Conservation (phyloP, 2,329 filamentous ascomycete species). For the Aspergillus chevalieri region DNA sequence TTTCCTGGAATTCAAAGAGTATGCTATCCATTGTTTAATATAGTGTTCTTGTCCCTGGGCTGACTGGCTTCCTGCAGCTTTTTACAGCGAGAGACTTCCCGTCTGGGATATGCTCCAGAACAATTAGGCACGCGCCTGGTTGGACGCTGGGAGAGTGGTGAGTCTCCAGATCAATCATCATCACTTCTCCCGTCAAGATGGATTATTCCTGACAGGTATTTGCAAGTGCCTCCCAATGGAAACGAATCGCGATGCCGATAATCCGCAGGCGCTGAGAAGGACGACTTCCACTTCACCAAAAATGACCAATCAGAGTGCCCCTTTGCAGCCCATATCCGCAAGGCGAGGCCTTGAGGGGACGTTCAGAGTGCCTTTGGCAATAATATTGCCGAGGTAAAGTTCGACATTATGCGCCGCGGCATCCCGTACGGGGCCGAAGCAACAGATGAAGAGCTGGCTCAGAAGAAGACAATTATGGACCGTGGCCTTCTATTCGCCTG, state of each 20-base stretch:
- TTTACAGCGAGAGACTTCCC: neutral
- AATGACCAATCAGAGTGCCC: slow-evolving; percentile 2
- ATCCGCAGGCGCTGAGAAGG: neutral
- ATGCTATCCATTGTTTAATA: neutral
- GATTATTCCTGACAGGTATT: neutral
- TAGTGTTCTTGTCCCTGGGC: neutral
- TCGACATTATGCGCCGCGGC: slow-evolving; percentile 3
- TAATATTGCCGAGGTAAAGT: neutral
- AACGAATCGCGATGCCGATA: neutral
- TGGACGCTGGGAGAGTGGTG: slow-evolving; percentile 7
- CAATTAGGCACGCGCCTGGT: slow-evolving; percentile 4
- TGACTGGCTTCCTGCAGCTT: neutral
- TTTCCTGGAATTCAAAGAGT: slow-evolving; percentile 40
- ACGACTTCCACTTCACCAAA: slow-evolving; percentile 1
- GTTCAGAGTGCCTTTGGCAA: neutral
- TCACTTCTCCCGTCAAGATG: neutral
- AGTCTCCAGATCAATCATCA: neutral
- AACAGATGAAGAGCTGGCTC: neutral
- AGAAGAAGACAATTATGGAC: neutral
- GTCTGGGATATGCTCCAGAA: neutral
- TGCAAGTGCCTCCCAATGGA: slow-evolving; percentile 4
- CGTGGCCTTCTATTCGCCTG: neutral
- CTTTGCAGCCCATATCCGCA: slow-evolving; percentile 6
- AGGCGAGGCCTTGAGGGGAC: slow-evolving; percentile 1
- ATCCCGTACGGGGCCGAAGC: slow-evolving; percentile 3